phyloP scores from a whole-genome alignment of 2,329 filamentous ascomycete genomes.

The Aphanoascus verrucosus region DNA sequence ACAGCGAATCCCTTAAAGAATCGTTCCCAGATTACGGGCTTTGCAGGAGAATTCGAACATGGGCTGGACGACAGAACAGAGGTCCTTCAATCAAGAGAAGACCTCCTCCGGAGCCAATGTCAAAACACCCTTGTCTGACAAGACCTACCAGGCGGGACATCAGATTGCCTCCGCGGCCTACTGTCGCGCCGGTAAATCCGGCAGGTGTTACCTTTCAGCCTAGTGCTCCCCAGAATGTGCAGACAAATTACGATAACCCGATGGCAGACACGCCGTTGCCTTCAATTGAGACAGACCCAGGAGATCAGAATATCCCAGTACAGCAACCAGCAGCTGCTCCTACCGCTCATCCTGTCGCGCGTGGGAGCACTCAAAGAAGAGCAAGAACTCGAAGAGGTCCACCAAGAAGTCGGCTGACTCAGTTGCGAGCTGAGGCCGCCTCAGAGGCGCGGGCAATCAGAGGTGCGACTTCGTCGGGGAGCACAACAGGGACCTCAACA shows the following conservation, averaged over 20 bases:
- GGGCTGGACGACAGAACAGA: slow-evolving; percentile 4
- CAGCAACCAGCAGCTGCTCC: neutral
- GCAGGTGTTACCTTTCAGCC: no score
- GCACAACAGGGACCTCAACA: no score
- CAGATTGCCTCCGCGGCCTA: neutral
- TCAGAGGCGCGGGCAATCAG: no score
- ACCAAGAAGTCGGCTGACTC: no score
- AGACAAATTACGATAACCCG: neutral
- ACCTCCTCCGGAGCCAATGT: neutral
- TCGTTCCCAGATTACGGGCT: neutral
- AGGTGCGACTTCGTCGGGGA: no score
- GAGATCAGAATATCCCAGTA: neutral
- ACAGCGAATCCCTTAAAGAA: neutral
- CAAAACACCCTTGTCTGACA: slow-evolving; percentile 9
- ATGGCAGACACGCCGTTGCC: slow-evolving; percentile 1
- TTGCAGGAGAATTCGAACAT: slow-evolving; percentile 13
- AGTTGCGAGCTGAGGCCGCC: no score
- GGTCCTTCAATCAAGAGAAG: neutral
- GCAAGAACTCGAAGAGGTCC: no score
- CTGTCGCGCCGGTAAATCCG: neutral
- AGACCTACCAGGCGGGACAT: slow-evolving; percentile 8
- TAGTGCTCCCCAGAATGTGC: neutral
- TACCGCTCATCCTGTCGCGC: neutral
- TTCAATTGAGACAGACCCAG: neutral
- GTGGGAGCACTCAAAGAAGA: neutral